These are phyloP conservation scores for Lablab purpureus DNA, from an alignment of 306 rosid species.

Conservation along the genomic window DNA sequence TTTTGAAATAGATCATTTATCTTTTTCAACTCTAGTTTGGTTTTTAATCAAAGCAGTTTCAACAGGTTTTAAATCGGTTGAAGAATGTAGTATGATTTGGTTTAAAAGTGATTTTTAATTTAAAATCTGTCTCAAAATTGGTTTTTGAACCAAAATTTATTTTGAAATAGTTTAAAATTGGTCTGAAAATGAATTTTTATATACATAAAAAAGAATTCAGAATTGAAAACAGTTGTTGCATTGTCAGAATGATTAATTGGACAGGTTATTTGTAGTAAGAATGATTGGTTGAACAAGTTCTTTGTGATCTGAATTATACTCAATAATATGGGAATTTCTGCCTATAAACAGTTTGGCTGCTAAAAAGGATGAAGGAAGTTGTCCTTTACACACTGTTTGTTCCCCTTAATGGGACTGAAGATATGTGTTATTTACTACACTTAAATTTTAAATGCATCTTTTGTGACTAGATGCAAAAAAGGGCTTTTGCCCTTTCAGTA, in stretches of 20 bases:
- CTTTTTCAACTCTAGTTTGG: background rate
- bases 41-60: background rate
- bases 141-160: background rate
- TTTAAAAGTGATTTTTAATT: background rate
- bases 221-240: background rate
- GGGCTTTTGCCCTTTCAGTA: background rate
- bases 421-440: background rate
- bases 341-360: constrained; percentile 22
- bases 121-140: background rate
- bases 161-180: background rate
- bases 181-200: background rate
- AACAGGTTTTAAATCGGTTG: background rate
- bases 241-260: constrained; percentile 26
- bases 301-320: background rate
- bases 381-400: constrained; percentile 12
- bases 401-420: background rate
- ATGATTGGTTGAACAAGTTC: constrained; percentile 29
- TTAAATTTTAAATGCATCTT: background rate
- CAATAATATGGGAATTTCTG: constrained; percentile 1
- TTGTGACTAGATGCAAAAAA: background rate
- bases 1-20: background rate
- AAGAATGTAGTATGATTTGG: background rate
- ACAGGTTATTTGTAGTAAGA: constrained; percentile 1
- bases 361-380: constrained; percentile 19
- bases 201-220: background rate